A percentile compares a stretch with the other conserved stretches of the same genome.
phyloP scores from a whole-genome alignment of 352 stramenopile genomes.

The Pythium inflatum region DNA sequence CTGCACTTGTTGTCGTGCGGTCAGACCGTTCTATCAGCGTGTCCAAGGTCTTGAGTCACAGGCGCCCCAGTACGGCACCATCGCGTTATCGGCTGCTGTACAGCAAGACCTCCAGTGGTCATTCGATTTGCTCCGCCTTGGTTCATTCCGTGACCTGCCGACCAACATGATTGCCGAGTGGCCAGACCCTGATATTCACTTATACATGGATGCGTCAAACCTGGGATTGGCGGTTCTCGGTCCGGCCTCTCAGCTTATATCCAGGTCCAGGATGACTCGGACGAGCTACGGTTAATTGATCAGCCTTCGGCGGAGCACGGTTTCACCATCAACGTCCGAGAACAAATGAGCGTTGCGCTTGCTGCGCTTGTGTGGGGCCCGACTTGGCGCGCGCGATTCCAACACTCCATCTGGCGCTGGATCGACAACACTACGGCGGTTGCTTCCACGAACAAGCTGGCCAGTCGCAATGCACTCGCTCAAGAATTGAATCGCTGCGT shows the following conservation, averaged over 20 bases:
- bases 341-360: conserved; percentile 36
- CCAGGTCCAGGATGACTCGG: conserved; percentile 1
- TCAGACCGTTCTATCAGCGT: conserved; percentile 12
- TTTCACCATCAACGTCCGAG: conserved; percentile 42
- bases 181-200: conserved; percentile 1
- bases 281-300: background rate
- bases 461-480: conserved; percentile 11
- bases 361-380: conserved; percentile 29
- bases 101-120: conserved; percentile 13
- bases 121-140: background rate
- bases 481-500: conserved; percentile 47
- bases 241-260: background rate
- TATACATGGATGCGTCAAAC: conserved; percentile 25
- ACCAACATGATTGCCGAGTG: background rate
- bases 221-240: conserved; percentile 11
- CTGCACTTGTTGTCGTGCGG: conserved; percentile 8
- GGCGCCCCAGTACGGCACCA: background rate
- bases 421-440: conserved; percentile 39
- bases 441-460: conserved; percentile 25
- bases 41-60: background rate
- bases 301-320: background rate
- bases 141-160: conserved; percentile 1
- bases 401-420: conserved; percentile 24
- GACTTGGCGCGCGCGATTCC: conserved; percentile 2
- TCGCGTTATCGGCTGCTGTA: background rate